Evolutionary conservation across 352 stramenopile species (phyloP), one percentile per base, ranked within the genome.

Genomic region (Pythium dissotocum): DNA sequence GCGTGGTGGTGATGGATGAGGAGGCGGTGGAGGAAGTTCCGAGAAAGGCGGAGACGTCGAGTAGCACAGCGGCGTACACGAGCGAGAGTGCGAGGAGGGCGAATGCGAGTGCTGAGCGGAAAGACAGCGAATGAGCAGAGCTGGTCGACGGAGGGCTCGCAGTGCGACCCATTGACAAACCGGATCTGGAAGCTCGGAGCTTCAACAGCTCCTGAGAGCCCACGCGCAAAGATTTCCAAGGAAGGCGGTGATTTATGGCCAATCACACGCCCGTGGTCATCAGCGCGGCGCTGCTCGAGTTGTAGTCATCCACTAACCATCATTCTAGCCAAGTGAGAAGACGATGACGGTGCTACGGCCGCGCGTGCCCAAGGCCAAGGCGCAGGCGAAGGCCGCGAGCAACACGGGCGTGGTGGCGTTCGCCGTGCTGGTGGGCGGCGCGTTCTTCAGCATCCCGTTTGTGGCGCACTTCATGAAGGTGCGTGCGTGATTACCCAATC

Each of bases 361-460:
- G 26, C 63, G 63, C 32, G 56, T 63, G 44, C 42, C 63, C 49
- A 65, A 66, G 35, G 10, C 16, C 32, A 63, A 44, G 33, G 33
- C 8, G 14, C 14, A 10, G 32, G 40, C n/a, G 10, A 26, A 21
- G 46, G 26, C 30, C 7, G 67, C 67, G 55, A 62, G 78, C 71
- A 87, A 84, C 66, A 65, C 65, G 14, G 65, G 69, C 35, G 71
- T 90, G 42, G 70, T 78, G 51, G 70, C 71, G 33, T 84, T 87
- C 59, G 73, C 79, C 5, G 49, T 83, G 53, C 61, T 86, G 18
- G 75, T 90, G 28, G 78, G 69, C 53, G 59, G 68, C n/a, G 80
- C 77, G 14, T 90, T 90, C 71, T 92, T 92, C 71, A 88, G 82
- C 48, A 83, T 92, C 56, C 84, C 84, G 13, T 92, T 90, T 62